Base-by-base conservation (phyloP, 805 yeast species). In the Kodamaea laetipori region DNA sequence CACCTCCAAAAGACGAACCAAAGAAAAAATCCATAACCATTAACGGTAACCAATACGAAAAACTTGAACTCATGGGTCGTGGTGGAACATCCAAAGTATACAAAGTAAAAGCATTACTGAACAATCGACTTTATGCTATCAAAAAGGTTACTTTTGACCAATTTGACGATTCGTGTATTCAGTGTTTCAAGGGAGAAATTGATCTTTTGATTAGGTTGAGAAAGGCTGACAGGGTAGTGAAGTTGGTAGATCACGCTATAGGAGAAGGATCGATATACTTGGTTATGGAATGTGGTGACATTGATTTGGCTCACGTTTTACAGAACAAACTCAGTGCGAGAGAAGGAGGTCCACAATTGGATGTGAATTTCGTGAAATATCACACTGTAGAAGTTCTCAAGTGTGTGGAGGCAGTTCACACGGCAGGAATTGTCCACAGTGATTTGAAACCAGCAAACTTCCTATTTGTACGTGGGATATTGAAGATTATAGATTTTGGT, bases 281-380 rank as follows among this genome's bases (percentile, higher is more conserved):
- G 49, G 86, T 90, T 2, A 88, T 92, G 96, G 98, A 94, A 63
- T 87, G 95, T 58, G 98, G 98, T 15, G 96, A 92, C 49, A 78
- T 86, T 41, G 97, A 92, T 61, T 65, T 92, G 19, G 92, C 96
- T 0, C 88, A 81, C 53, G 90, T 90, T 6, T 71, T 92, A 37
- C 77, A 80, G 32, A 77, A 74, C 39, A 70, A 88, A 41, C 54
- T 73, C 4, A 68, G 67, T 19, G 23, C 37, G 19, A 27, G 21
- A 15, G 73, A 80, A 0, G 38, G 27, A 3, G 56, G 53, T n/a
- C 47, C 52, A 7, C 46, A 51, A 10, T 63, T 87, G 41, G 95
- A 87, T 56, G 56, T 83, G 30, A 81, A 82, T 44, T 90, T 90
- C 69, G 86, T 90, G 4, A 73, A 90, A 46, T 90, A 78, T 60